Base-by-base conservation (phyloP, 2,329 filamentous ascomycete genomes). In the Pestalotiopsis sp. region DNA sequence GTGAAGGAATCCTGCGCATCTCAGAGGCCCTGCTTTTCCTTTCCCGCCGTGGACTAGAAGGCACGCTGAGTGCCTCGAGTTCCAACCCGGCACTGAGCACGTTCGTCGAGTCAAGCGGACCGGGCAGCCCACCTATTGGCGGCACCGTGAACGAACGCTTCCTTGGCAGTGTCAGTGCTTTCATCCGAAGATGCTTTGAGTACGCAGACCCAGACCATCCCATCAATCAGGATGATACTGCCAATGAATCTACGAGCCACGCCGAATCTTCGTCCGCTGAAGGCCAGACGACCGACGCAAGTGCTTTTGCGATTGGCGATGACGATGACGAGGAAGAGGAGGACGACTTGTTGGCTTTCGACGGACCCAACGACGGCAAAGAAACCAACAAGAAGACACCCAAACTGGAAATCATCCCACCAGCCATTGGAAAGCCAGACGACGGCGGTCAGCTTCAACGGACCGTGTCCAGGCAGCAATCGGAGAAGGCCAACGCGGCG, bases 101-200 rank as follows among this genome's bases (percentile, higher is more conserved):
- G 31, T 76, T 77, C 62, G 78, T 80, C 66, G 81, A 77, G 14
- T 77, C 77, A 65, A 75, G 73, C 41, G 76, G 74, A 52, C 77
- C 78, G 56, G 71, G 82, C 76, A 78, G 80, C 81, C 72, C 83
- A 80, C 76, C 78, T 62, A 77, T 80, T 1, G 86, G 85, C n/a
- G 82, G 85, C 75, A 84, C 93, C 68, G 89, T 91, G 56, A 96
- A 97, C 72, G 96, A 98, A 80, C 89, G 91, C 66, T 98, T 99
- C 77, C 83, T 99, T 31, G 93, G 92, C 70, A 97, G 95, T 71
- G 94, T 99, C 66, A 97, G 94, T 74, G 94, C 94, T 2, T 99
- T 99, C 77, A 99, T 98, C 70, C 88, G 95, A 72, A 89, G 96
- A 69, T 99, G 96, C 80, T 99, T 99, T 73, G 96, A 99, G 80